These are phyloP conservation scores for Trametes versicolor DNA, from an alignment of 1,284 basidiomycete genomes.

Conservation along the genomic window DNA sequence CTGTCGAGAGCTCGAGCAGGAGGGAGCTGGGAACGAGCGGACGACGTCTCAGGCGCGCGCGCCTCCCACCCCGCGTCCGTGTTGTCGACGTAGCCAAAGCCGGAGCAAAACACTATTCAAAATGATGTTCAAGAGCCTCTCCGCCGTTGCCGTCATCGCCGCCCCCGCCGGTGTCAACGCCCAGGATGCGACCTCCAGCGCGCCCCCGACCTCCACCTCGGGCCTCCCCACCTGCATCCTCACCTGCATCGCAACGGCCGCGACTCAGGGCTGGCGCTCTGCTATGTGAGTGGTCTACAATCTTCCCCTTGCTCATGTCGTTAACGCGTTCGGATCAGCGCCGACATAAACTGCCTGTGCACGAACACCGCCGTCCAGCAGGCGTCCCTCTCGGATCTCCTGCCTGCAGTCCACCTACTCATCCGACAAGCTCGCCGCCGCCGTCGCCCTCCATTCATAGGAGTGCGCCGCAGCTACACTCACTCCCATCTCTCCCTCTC, in stretches of 20 bases:
- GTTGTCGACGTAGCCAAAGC: no score
- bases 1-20: no score
- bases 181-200: conserved; percentile 26
- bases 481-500: conserved; percentile 17
- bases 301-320: no score
- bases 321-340: conserved; percentile 28
- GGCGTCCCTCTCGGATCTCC: conserved; percentile 16
- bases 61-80: no score
- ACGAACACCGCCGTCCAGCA: conserved; percentile 39
- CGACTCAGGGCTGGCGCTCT: conserved; percentile 30
- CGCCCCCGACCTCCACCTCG: conserved; percentile 31
- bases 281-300: conserved; percentile 34
- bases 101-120: not conserved
- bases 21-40: no score
- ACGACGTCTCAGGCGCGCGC: no score
- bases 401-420: conserved; percentile 41
- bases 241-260: conserved; percentile 35
- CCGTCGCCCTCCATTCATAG: conserved; percentile 34
- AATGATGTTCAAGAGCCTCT: conserved; percentile 34
- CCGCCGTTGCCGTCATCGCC: conserved; percentile 30
- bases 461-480: conserved; percentile 44
- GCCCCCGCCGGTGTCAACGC: conserved; percentile 34
- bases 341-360: conserved; percentile 43
- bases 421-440: conserved; percentile 34
- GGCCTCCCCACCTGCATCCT: conserved; percentile 36